Percentiles rank a stretch among this genome's conserved stretches.
These are phyloP conservation scores for Pestalotiopsis sp. DNA, from an alignment of 2,329 filamentous ascomycete species.

Conservation along the genomic window DNA sequence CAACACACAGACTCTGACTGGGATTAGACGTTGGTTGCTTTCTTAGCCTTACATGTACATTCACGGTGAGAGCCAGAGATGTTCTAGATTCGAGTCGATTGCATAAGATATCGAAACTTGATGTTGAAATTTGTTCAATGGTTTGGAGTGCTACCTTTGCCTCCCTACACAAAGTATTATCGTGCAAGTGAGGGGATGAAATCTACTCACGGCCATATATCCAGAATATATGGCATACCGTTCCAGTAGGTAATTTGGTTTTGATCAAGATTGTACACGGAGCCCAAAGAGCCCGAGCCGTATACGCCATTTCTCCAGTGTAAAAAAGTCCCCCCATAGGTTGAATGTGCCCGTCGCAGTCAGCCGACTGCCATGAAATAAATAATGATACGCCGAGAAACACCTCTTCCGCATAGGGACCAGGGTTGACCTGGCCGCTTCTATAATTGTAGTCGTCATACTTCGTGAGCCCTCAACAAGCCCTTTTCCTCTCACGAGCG, in stretches of 20 bases:
- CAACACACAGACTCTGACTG: too few relatives aligned
- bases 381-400: not conserved
- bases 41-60: not conserved
- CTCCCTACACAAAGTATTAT: not conserved
- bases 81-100: not conserved
- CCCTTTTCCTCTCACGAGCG: constrained; percentile 23
- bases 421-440: not conserved
- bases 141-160: not conserved
- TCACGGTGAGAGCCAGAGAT: not conserved
- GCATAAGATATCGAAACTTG: not conserved
- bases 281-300: not conserved
- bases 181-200: not conserved
- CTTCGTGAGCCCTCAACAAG: not conserved
- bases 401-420: not conserved
- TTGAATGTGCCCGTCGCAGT: not conserved
- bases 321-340: not conserved
- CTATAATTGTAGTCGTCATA: not conserved
- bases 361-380: not conserved
- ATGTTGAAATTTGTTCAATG: not conserved
- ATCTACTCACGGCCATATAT: not conserved
- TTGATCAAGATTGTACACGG: not conserved
- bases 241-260: not conserved
- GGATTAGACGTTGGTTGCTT: too few relatives aligned
- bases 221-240: not conserved
- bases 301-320: not conserved